These are phyloP conservation scores for Sporothrix dimorphospora DNA, from an alignment of 2,329 filamentous ascomycete genomes.

Conservation along the genomic window DNA sequence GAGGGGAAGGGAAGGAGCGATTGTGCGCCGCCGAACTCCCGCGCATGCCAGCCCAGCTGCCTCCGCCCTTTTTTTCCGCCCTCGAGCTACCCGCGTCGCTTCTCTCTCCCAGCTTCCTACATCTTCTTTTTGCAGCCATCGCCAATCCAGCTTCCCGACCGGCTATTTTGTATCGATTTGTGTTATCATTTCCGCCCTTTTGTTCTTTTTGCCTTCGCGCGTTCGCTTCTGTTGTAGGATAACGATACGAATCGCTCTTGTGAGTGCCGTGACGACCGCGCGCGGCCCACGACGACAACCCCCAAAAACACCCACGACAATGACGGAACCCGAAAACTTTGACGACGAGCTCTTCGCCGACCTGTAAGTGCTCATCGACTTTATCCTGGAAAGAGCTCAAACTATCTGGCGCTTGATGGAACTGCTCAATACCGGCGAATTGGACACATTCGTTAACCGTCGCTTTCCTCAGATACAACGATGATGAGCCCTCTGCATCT, in stretches of 20 bases:
- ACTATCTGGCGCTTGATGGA: not conserved
- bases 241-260: not conserved
- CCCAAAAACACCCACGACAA: slow-evolving; percentile 40
- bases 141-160: not conserved
- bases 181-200: not conserved
- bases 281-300: not conserved
- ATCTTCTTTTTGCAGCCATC: not conserved
- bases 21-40: not conserved
- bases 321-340: slow-evolving; percentile 76
- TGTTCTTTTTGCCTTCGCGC: not conserved
- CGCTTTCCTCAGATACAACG: slow-evolving; percentile 58
- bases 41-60: not conserved
- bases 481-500: slow-evolving; percentile 56
- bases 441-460: not conserved
- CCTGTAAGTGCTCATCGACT: slow-evolving; percentile 62
- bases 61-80: not conserved
- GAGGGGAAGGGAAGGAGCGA: slow-evolving; percentile 3
- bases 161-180: not conserved
- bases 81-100: not conserved
- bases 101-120: not conserved
- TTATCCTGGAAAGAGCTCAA: not conserved
- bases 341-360: slow-evolving; percentile 92
- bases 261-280: not conserved
- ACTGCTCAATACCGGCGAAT: not conserved
- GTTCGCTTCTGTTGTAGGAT: not conserved